Evolutionary conservation across 805 yeast genomes (phyloP), one percentile per base, ranked within the genome.

Genomic region (Nakazawaea wickerhamii): DNA sequence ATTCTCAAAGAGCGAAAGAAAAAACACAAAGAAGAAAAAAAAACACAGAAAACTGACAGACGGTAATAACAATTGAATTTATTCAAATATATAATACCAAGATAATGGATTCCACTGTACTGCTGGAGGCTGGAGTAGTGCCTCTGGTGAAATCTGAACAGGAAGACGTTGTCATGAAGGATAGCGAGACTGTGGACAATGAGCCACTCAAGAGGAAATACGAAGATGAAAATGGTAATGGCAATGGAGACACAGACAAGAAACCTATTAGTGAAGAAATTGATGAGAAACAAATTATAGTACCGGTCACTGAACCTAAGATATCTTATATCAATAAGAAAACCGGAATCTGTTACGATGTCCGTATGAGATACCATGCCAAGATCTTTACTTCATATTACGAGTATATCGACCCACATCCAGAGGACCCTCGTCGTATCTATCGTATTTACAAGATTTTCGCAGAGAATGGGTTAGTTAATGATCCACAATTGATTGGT

Each of bases 331-430:
- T 75, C 19, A 86, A 85, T 2, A 64, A 84, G 54, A 91, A 89
- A 59, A 91, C 99, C 0, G 99, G 99, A 0, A 66, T 93, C 6
- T 91, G 95, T 46, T 93, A 93, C 63, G 99, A 93, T 60, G 97
- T 89, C 17, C 73, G 98, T 49, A 93, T 93, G 98, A 73, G 99
- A 48, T 93, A 91, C 61, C 99, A 93, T 60, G 95, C 97, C 30
- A 87, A 89, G 58, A 82, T 93, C 41, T 90, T 85, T 64, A 87
- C 96, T 3, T 84, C 93, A 2, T 87, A 91, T 52, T 85, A 78
- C 54, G 96, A 91, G 60, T 91, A 91, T 62, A 87, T 91, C 40
- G 99, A 93, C 58, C 99, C 98, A 2, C 99, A 93, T 59, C 99
- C 99, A 4, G 99, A 93, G 60, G 99, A 93, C 58, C 99, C 99